Evolutionary conservation across 805 yeast genomes (phyloP), one percentile per base, ranked within the genome.

Genomic region (Suhomyces tanzawaensis): DNA sequence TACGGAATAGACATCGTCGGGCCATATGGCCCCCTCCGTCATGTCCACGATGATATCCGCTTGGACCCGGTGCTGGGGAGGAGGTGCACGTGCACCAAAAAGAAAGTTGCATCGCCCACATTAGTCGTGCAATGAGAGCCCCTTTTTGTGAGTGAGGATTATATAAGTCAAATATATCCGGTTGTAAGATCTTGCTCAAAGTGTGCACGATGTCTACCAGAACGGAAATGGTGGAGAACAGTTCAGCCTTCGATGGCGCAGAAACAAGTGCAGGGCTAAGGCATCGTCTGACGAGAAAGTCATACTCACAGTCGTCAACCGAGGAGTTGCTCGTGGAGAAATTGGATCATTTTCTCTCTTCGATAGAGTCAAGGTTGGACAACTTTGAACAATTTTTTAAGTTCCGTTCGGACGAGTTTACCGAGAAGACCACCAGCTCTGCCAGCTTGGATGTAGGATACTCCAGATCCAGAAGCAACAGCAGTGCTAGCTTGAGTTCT

Each of bases 281-380:
- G 46, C 36, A 40, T 43, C 16, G 52, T 40, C n/a, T 31, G 37
- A 18, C 27, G 8, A 28, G 25, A 15, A 21, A 7, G 23, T 22
- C 30, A 13, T 24, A 7, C 25, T 14, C 16, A 6, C 38, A 28
- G 15, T 27, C 25, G 14, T 21, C 38, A 9, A 60, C 72, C 0
- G 74, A 69, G 33, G 74, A 68, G 45, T 37, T 63, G 3, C 53
- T 69, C 40, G 63, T 68, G 6, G 73, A 68, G 39, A 64, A 62
- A 35, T 46, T 69, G 24, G 74, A 69, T 37, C 46, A 47, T n/a
- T 69, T 69, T 37, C 51, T 69, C 15, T 58, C 69, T n/a, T 63
- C 70, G 7, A 61, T 69, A n/a, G 74, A 69, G 42, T 56, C 66
- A 9, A 45, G 71, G 16, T 45, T 69, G 23, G 68, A 62, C 32